Conservation (phyloP, 208 protist genomes). For the Leishmania turanica region DNA sequence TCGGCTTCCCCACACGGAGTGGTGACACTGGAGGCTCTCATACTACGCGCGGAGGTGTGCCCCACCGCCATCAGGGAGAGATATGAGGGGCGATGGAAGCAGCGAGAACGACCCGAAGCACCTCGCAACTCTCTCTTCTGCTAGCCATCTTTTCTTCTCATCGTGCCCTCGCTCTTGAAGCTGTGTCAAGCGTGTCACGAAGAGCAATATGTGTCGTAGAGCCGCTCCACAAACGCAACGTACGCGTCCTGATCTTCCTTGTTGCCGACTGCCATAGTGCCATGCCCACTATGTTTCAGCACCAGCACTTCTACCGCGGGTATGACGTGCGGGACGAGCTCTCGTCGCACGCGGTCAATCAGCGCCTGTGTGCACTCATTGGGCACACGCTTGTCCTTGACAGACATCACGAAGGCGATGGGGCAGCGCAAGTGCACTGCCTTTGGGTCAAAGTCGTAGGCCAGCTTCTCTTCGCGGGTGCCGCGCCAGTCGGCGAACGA, state of each 20-base stretch:
- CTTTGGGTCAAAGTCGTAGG: constrained; percentile 62
- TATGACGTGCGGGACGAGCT: constrained; percentile 70
- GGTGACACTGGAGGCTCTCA: not conserved
- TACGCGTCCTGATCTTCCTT: constrained; percentile 84
- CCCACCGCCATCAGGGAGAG: not conserved
- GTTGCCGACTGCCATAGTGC: constrained; percentile 73
- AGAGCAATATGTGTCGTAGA: constrained; percentile 79
- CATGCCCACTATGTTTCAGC: constrained; percentile 75
- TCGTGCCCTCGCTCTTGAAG: not conserved
- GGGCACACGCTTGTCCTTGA: constrained; percentile 70
- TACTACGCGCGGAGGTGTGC: not conserved
- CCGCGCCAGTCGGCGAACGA: constrained; percentile 76
- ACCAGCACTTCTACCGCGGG: constrained; percentile 82
- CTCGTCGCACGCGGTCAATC: constrained; percentile 54
- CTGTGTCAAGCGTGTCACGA: not conserved
- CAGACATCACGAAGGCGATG: constrained; percentile 82
- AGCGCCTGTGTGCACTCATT: constrained; percentile 69
- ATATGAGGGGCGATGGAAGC: not conserved
- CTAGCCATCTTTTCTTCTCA: not conserved
- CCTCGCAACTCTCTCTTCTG: not conserved
- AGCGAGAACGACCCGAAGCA: not conserved
- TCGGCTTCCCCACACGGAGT: not conserved
- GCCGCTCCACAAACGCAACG: constrained; percentile 74
- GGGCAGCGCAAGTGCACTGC: constrained; percentile 73
- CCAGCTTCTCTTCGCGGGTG: constrained; percentile 30